Conservation (phyloP, 2,329 filamentous ascomycete species). For the Pezicula radicicola region DNA sequence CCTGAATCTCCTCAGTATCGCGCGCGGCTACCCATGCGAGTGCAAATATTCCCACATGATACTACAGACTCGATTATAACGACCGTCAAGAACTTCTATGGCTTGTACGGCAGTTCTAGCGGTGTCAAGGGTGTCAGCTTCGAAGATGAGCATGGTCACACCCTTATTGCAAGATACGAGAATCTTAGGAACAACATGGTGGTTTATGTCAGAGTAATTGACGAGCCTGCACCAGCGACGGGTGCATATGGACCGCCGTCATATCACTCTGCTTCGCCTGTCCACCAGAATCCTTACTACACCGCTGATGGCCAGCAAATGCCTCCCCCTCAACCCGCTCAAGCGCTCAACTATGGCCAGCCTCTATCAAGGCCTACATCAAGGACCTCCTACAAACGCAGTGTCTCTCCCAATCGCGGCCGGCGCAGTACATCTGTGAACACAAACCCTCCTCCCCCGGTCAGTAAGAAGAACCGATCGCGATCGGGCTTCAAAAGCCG, state of each 20-base stretch:
- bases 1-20: slow-evolving; percentile 64
- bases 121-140: slow-evolving; percentile 86
- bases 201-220: slow-evolving; percentile 86
- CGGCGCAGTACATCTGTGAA: slow-evolving; percentile 74
- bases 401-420: slow-evolving; percentile 72
- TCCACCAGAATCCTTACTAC: slow-evolving; percentile 51
- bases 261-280: slow-evolving; percentile 48
- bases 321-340: slow-evolving; percentile 51
- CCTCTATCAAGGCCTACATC: slow-evolving; percentile 67
- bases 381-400: slow-evolving; percentile 71
- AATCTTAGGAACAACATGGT: slow-evolving; percentile 92
- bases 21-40: slow-evolving; percentile 77
- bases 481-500: slow-evolving; percentile 67
- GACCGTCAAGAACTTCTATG: slow-evolving; percentile 98
- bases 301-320: slow-evolving; percentile 63
- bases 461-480: slow-evolving; percentile 63
- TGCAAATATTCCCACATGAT: slow-evolving; percentile 93
- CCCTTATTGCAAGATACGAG: slow-evolving; percentile 91
- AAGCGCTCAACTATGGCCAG: slow-evolving; percentile 52
- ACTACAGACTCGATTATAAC: slow-evolving; percentile 97
- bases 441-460: slow-evolving; percentile 37
- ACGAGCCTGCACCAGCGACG: slow-evolving; percentile 46
- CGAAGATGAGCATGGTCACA: slow-evolving; percentile 85
- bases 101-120: slow-evolving; percentile 74
- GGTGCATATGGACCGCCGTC: slow-evolving; percentile 49